Evolutionary conservation across 75 land plant species (phyloP), one percentile per base, ranked within the genome.

Genomic region (Pinus taeda): DNA sequence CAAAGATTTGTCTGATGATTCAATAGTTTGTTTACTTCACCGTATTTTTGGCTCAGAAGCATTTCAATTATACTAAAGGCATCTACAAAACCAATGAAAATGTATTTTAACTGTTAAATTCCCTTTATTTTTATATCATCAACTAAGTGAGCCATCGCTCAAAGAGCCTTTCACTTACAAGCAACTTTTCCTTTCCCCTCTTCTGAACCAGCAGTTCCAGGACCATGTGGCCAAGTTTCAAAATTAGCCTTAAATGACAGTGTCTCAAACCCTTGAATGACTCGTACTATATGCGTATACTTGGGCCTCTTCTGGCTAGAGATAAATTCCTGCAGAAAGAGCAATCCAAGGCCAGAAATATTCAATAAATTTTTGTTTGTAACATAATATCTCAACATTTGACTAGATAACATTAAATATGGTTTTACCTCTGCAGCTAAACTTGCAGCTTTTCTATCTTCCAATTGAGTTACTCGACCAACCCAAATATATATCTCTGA

Each of bases 131-230:
- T 42, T 69, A 21, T n/a, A 18, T 18, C 42, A 69, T 37, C 42
- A 49, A 69, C 45, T 39, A 69, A 66, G 36, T 69, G 20, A 39
- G 22, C 11, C 22, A 36, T 20, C n/a, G 21, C 49, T 69, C 24
- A 42, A 69, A 69, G n/a, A 69, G 11, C 55, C 55, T 49, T 71
- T 56, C 36, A 24, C 75, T 67, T 33, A 92, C 94, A 88, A 79
- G 93, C 94, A 62, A 92, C 93, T 83, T 88, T 92, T 62, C 77
- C 94, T 84, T 83, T 79, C 57, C 94, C 90, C 77, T 90, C 88
- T 59, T 81, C 88, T 66, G 81, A 92, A 17, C 86, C 70, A 37
- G 73, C 81, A 22, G 70, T 74, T 57, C 73, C 79, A 3, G 55
- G 71, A 33, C 11, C 75, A 29, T 71, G 71, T 56, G 93, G 88